Evolutionary conservation across 2,329 filamentous ascomycete genomes (phyloP).

Genomic region (Penicillium aurantiogriseum): DNA sequence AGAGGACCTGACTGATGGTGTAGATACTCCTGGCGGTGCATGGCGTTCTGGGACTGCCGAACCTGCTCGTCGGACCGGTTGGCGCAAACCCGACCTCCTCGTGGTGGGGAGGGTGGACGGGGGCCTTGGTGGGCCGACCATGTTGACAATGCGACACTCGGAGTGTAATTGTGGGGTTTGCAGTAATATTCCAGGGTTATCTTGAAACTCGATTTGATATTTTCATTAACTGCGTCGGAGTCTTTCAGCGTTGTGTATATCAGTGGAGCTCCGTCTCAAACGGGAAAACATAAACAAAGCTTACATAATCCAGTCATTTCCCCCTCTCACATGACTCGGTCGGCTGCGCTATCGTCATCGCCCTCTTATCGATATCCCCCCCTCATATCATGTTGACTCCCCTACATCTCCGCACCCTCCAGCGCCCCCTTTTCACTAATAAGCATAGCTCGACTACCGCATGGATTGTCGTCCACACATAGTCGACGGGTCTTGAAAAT

Average conservation of each 20-base stretch:
- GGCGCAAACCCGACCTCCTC: slow-evolving; percentile 53
- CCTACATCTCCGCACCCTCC: not conserved
- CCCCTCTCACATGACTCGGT: slow-evolving; percentile 24
- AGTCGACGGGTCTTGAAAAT: slow-evolving; percentile 8
- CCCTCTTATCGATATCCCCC: slow-evolving; percentile 5
- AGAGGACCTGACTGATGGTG: slow-evolving; percentile 65
- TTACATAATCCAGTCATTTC: slow-evolving; percentile 18
- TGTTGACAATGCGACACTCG: slow-evolving; percentile 29
- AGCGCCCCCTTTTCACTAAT: not conserved
- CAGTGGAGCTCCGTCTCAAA: slow-evolving; percentile 11
- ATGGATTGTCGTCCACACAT: not conserved
- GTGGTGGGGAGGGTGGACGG: slow-evolving; percentile 47
- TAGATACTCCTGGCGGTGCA: slow-evolving; percentile 70
- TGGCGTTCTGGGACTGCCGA: slow-evolving; percentile 55
- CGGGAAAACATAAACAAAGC: slow-evolving; percentile 23
- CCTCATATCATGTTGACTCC: slow-evolving; percentile 1
- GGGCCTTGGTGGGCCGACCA: slow-evolving; percentile 57
- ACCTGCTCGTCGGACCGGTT: slow-evolving; percentile 53
- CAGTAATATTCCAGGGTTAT: not conserved
- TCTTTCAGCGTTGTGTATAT: slow-evolving; percentile 6
- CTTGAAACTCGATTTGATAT: not conserved
- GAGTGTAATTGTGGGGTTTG: not conserved
- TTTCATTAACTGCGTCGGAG: not conserved
- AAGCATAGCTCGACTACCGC: not conserved
- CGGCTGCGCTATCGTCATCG: slow-evolving; percentile 7